Conservation (phyloP, 768 basidiomycete species). For the Xanthoconium purpureum region DNA sequence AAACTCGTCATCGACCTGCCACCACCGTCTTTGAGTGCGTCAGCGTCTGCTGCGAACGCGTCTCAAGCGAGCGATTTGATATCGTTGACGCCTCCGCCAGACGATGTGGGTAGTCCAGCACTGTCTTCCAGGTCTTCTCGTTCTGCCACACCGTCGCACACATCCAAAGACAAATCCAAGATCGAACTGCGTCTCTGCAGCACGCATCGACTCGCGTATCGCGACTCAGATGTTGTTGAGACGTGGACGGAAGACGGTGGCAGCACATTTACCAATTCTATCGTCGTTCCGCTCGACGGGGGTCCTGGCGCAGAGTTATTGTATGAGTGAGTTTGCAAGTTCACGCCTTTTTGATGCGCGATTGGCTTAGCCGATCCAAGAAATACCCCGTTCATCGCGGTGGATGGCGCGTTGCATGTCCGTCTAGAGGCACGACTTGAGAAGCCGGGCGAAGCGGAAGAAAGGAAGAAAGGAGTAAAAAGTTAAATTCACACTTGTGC, state of each 20-base stretch:
- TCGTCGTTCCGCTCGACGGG: slow-evolving; percentile 43
- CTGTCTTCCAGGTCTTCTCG: background rate
- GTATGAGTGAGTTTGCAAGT: slow-evolving; percentile 45
- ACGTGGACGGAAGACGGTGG: slow-evolving; percentile 11
- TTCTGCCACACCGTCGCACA: background rate
- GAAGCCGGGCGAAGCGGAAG: slow-evolving; percentile 22
- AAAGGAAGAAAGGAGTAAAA: too few species aligned
- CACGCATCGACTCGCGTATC: slow-evolving; percentile 22
- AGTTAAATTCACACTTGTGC: too few species aligned
- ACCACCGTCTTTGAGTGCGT: slow-evolving; percentile 4
- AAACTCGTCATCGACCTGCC: slow-evolving; percentile 44
- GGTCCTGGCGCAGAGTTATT: slow-evolving; percentile 43
- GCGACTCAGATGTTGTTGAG: slow-evolving; percentile 6
- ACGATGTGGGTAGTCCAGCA: background rate
- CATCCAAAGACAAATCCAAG: slow-evolving; percentile 9
- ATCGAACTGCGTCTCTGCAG: slow-evolving; percentile 34
- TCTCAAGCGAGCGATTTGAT: slow-evolving; percentile 7
- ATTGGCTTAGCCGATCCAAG: slow-evolving; percentile 21
- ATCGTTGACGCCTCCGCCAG: slow-evolving; percentile 1
- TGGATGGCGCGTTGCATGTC: slow-evolving; percentile 43
- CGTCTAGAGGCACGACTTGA: slow-evolving; percentile 46
- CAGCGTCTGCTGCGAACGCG: background rate
- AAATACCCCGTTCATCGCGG: slow-evolving; percentile 45
- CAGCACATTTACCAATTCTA: slow-evolving; percentile 17
- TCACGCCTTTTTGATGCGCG: background rate